phyloP scores from a whole-genome alignment of 177 flowering plant genomes.

The Vitis hybrid region DNA sequence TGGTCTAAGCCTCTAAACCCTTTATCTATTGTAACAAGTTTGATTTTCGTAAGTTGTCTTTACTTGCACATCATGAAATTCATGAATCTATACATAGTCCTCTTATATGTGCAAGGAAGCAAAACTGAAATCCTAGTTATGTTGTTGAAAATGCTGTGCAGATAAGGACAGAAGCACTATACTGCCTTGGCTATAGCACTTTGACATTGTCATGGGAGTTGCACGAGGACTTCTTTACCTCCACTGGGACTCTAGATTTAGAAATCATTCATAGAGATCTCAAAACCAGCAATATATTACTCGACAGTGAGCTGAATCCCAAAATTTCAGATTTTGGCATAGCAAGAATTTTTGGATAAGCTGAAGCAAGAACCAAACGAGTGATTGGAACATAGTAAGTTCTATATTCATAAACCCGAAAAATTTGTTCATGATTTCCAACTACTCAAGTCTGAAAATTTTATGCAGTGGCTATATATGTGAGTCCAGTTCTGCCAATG shows the following conservation, averaged over 20 bases:
- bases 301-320: slow-evolving; percentile 38
- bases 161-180: slow-evolving; percentile 19
- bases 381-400: slow-evolving; percentile 8
- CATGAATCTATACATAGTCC: too few relatives aligned
- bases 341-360: slow-evolving; percentile 35
- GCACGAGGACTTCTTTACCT: slow-evolving; percentile 47
- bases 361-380: background rate
- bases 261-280: slow-evolving; percentile 23
- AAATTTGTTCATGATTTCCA: too few relatives aligned
- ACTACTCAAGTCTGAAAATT: too few relatives aligned
- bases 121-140: background rate
- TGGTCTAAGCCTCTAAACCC: too few relatives aligned
- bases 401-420: too few relatives aligned
- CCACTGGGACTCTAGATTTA: slow-evolving; percentile 43
- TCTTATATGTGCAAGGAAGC: too few relatives aligned
- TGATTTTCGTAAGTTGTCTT: too few relatives aligned
- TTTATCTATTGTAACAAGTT: too few relatives aligned
- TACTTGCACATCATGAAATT: too few relatives aligned
- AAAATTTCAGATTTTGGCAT: slow-evolving; percentile 54
- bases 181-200: slow-evolving; percentile 37
- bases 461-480: slow-evolving; percentile 1
- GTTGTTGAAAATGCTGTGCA: slow-evolving; percentile 7
- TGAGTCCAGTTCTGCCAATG: slow-evolving; percentile 3
- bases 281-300: slow-evolving; percentile 12
- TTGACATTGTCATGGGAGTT: slow-evolving; percentile 32